Percentiles rank a stretch among this genome's conserved stretches.
These are phyloP conservation scores for Barnettozyma pratensis DNA, from an alignment of 805 yeast species.

Conservation along the genomic window DNA sequence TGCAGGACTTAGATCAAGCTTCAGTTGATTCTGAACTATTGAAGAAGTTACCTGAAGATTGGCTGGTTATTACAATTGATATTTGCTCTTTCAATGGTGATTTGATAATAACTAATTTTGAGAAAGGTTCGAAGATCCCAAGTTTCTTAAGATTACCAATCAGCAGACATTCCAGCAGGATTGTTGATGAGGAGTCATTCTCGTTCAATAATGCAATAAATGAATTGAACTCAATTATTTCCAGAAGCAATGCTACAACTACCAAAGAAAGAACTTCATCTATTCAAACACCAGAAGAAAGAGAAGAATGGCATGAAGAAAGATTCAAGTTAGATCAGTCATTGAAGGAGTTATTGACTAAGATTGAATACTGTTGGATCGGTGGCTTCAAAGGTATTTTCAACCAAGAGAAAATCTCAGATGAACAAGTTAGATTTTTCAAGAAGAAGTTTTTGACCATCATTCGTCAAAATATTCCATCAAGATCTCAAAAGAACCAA, in stretches of 20 bases:
- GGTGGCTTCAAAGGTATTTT: slow-evolving; percentile 74
- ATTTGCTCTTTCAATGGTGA: slow-evolving; percentile 53
- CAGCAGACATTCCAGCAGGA: slow-evolving; percentile 41
- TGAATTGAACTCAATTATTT: slow-evolving; percentile 48
- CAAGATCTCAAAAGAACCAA: slow-evolving; percentile 38
- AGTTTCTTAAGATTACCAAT: slow-evolving; percentile 56
- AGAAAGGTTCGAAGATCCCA: slow-evolving; percentile 31
- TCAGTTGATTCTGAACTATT: slow-evolving; percentile 7
- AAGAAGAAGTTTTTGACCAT: slow-evolving; percentile 33
- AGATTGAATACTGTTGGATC: slow-evolving; percentile 64
- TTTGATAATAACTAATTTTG: slow-evolving; percentile 46
- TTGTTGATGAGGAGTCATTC: slow-evolving; percentile 36
- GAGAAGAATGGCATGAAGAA: slow-evolving; percentile 73
- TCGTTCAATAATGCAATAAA: slow-evolving; percentile 40
- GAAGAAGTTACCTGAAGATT: slow-evolving; percentile 35
- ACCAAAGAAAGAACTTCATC: slow-evolving; percentile 44
- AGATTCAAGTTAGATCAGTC: slow-evolving; percentile 58
- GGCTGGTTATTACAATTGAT: slow-evolving; percentile 61
- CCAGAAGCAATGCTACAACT: slow-evolving; percentile 58
- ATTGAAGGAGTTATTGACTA: slow-evolving; percentile 46
- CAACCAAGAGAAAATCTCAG: slow-evolving; percentile 28
- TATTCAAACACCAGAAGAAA: slow-evolving; percentile 52
- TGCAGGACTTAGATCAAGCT: slow-evolving; percentile 1
- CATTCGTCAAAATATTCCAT: slow-evolving; percentile 43
- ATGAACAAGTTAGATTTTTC: slow-evolving; percentile 28